Evolutionary conservation across 768 basidiomycete species (phyloP).

Genomic region (Calocybe indica): DNA sequence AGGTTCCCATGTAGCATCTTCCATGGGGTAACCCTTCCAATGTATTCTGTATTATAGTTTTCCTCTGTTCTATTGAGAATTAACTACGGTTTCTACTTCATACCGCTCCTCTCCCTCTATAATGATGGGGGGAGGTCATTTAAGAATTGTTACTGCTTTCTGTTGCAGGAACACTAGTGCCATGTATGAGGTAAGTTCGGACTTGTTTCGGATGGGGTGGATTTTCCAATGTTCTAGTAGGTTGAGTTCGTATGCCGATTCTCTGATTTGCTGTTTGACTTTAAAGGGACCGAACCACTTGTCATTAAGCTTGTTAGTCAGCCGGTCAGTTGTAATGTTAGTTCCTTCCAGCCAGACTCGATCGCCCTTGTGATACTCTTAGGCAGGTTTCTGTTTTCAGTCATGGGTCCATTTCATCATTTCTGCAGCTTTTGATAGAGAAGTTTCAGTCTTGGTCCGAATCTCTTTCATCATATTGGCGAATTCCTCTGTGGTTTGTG

Average conservation of each 20-base stretch:
- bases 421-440: constrained; percentile 10
- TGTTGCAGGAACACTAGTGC: neutral
- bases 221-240: neutral
- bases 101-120: no score
- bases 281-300: constrained; percentile 13
- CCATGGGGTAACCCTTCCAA: no score
- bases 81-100: no score
- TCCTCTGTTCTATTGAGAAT: no score
- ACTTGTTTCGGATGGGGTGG: neutral
- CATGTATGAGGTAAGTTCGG: neutral
- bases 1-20: no score
- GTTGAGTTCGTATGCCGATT: constrained; percentile 8
- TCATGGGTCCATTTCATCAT: constrained; percentile 11
- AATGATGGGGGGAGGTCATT: no score
- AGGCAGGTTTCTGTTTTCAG: neutral
- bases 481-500: constrained; percentile 6
- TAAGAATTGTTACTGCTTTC: neutral
- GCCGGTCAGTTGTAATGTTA: constrained; percentile 9
- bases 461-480: constrained; percentile 13
- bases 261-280: constrained; percentile 8
- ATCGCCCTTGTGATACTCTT: constrained; percentile 9
- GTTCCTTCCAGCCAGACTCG: constrained; percentile 10
- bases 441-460: constrained; percentile 1
- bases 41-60: no score
- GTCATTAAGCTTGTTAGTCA: constrained; percentile 12